phyloP scores from a whole-genome alignment of 768 basidiomycete genomes.

The Leucocoprinus leucothites region DNA sequence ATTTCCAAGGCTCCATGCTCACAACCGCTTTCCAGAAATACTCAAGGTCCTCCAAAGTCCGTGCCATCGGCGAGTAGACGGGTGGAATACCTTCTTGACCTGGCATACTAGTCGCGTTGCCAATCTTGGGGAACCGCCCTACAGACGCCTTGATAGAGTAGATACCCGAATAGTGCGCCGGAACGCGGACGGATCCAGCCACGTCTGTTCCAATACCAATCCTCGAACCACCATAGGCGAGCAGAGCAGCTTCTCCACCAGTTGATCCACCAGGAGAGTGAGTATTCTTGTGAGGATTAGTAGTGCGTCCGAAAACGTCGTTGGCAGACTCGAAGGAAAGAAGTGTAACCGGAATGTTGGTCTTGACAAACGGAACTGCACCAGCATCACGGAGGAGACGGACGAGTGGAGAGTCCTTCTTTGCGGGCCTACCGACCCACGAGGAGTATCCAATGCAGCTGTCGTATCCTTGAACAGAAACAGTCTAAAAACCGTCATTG shows the following conservation, averaged over 20 bases:
- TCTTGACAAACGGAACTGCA: slow-evolving; percentile 66
- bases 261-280: slow-evolving; percentile 65
- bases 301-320: slow-evolving; percentile 56
- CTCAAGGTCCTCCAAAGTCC: slow-evolving; percentile 57
- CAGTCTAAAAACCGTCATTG: slow-evolving; percentile 28
- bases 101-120: slow-evolving; percentile 41
- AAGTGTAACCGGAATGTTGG: slow-evolving; percentile 58
- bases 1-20: slow-evolving; percentile 61
- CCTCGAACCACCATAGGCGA: slow-evolving; percentile 58
- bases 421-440: slow-evolving; percentile 39
- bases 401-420: slow-evolving; percentile 47
- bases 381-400: slow-evolving; percentile 57
- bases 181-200: slow-evolving; percentile 64
- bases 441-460: slow-evolving; percentile 58
- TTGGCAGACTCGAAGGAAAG: slow-evolving; percentile 56
- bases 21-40: slow-evolving; percentile 62
- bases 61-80: slow-evolving; percentile 59
- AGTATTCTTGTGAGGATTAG: slow-evolving; percentile 55
- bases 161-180: slow-evolving; percentile 62
- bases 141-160: slow-evolving; percentile 54
- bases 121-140: slow-evolving; percentile 45
- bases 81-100: slow-evolving; percentile 60
- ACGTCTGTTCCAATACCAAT: slow-evolving; percentile 70
- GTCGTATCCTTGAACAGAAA: slow-evolving; percentile 54
- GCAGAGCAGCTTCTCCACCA: slow-evolving; percentile 63